These are phyloP conservation scores for Sporisorium graminicola DNA, from an alignment of 1,284 basidiomycete genomes.

Conservation along the genomic window DNA sequence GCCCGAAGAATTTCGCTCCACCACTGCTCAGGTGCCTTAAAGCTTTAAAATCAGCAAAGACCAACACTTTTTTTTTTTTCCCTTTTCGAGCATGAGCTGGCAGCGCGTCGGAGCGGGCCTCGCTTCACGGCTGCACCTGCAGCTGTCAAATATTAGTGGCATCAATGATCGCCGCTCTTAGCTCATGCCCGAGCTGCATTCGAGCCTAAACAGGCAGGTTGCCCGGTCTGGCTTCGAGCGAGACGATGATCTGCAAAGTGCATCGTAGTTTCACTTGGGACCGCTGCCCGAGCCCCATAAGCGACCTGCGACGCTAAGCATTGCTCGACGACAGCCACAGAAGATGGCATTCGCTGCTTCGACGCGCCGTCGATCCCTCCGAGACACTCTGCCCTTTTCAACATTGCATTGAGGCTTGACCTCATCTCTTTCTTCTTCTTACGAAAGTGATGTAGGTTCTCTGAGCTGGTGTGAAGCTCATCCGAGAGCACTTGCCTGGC, in stretches of 20 bases:
- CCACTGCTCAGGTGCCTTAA: slow-evolving; percentile 1
- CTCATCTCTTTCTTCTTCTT: neutral
- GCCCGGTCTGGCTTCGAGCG: neutral
- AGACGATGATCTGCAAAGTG: slow-evolving; percentile 23
- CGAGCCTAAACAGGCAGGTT: neutral
- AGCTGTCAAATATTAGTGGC: slow-evolving; percentile 34
- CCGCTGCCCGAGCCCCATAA: neutral
- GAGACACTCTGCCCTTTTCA: neutral
- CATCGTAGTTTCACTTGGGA: slow-evolving; percentile 18
- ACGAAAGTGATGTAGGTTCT: neutral
- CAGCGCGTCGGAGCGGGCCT: slow-evolving; percentile 12
- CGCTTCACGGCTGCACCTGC: slow-evolving; percentile 3
- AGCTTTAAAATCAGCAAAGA: neutral
- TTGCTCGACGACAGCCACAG: neutral
- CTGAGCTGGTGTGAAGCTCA: neutral
- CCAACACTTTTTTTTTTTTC: neutral
- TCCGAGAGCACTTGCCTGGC: too few species aligned
- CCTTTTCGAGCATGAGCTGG: neutral
- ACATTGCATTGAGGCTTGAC: neutral
- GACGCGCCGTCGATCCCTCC: slow-evolving; percentile 19
- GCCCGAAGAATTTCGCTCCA: neutral
- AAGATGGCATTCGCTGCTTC: neutral
- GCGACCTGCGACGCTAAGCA: neutral
- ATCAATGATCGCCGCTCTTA: slow-evolving; percentile 7
- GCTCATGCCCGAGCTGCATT: slow-evolving; percentile 31